phyloP scores from a whole-genome alignment of 345 rosid genomes.

The Erodium maritimum region DNA sequence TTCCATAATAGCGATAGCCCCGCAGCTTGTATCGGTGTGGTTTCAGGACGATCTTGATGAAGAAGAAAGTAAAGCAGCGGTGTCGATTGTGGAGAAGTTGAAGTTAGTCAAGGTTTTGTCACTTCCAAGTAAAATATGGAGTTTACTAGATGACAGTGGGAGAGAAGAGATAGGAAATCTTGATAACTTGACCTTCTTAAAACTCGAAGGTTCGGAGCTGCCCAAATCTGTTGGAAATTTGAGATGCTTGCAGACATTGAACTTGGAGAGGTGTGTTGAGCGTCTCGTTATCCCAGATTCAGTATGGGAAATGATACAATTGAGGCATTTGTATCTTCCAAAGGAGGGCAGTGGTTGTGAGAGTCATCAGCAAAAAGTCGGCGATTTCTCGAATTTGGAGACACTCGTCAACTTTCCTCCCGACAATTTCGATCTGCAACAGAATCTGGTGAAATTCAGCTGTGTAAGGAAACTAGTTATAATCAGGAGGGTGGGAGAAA shows the following conservation, averaged over 20 bases:
- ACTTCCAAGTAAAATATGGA: not conserved
- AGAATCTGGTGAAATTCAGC: conserved; percentile 1
- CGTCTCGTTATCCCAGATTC: conserved; percentile 2
- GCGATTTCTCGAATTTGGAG: conserved; percentile 4
- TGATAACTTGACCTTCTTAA: conserved; percentile 17
- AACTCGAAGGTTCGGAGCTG: not conserved
- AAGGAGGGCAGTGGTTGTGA: not conserved
- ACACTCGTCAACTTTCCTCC: conserved; percentile 13
- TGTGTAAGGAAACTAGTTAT: conserved; percentile 9
- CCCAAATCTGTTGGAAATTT: conserved; percentile 19
- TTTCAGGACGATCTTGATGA: too few species aligned
- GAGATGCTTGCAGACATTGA: conserved; percentile 15
- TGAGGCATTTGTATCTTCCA: conserved; percentile 18
- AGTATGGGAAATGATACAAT: conserved; percentile 13
- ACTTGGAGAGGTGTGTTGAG: not conserved
- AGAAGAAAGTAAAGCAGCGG: too few species aligned
- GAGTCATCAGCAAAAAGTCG: conserved; percentile 5
- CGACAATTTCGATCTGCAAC: not conserved
- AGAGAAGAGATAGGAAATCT: not conserved
- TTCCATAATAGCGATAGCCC: too few species aligned
- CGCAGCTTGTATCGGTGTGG: too few species aligned
- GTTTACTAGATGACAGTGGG: not conserved
- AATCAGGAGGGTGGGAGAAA: not conserved
- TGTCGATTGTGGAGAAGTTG: not conserved
- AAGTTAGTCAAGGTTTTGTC: not conserved